Conservation (phyloP, 2,329 filamentous ascomycete species). For the Raffaelea deltoideospora region DNA sequence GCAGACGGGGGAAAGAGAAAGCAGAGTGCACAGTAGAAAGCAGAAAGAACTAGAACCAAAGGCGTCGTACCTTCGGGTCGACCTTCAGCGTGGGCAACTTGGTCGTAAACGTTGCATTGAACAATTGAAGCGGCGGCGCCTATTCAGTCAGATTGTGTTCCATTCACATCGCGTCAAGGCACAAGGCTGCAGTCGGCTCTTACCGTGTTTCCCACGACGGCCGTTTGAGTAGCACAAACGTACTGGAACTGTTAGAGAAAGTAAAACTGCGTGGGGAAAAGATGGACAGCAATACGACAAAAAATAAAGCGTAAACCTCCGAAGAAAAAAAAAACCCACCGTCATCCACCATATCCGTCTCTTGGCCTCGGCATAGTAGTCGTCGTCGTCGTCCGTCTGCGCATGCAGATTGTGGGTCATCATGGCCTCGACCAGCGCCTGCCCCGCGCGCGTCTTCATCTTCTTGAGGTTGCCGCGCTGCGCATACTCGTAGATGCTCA, state of each 20-base stretch:
- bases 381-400: constrained; percentile 21
- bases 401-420: constrained; percentile 28
- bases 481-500: constrained; percentile 37
- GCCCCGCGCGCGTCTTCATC: constrained; percentile 31
- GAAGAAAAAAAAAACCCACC: constrained; percentile 13
- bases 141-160: neutral
- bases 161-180: neutral
- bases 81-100: constrained; percentile 23
- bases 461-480: constrained; percentile 37
- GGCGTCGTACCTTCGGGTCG: constrained; percentile 26
- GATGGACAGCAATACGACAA: neutral
- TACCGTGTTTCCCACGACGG: constrained; percentile 34
- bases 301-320: neutral
- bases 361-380: constrained; percentile 28
- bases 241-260: constrained; percentile 24
- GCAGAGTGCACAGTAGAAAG: constrained; percentile 1
- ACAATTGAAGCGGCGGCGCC: constrained; percentile 10
- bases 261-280: no score
- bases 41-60: no score
- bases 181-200: constrained; percentile 7
- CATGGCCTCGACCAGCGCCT: constrained; percentile 31
- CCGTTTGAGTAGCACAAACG: constrained; percentile 31
- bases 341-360: constrained; percentile 39
- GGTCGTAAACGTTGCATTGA: constrained; percentile 24
- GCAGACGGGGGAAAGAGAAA: neutral